A percentile compares a stretch with the other conserved stretches of the same genome.
phyloP scores from a whole-genome alignment of 2,329 filamentous ascomycete species.

The Grosmannia huntii region DNA sequence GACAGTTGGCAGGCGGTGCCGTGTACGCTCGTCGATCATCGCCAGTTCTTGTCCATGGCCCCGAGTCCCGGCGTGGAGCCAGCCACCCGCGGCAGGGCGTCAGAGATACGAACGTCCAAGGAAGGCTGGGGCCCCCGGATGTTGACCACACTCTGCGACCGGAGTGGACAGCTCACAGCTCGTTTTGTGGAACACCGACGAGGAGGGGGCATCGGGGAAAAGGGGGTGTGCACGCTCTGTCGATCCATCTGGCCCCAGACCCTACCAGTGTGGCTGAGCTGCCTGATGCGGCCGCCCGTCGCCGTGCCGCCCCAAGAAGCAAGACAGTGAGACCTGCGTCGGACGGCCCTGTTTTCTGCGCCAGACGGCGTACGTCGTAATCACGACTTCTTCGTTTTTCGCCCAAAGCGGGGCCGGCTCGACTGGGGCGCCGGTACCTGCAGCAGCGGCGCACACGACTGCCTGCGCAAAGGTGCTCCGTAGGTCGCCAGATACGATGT shows the following conservation, averaged over 20 bases:
- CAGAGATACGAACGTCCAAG: not conserved
- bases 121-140: not conserved
- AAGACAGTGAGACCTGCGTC: not conserved
- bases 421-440: not conserved
- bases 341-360: not conserved
- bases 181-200: no score
- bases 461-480: no score
- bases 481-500: no score
- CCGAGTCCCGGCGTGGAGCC: not conserved
- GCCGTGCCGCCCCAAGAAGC: not conserved
- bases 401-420: not conserved
- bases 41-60: not conserved
- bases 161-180: no score
- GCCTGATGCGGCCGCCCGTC: not conserved
- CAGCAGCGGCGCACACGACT: not conserved
- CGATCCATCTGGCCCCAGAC: no score
- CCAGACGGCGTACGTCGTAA: not conserved
- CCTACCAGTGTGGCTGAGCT: not conserved
- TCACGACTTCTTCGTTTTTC: not conserved
- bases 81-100: not conserved
- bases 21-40: not conserved
- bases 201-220: no score
- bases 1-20: not conserved
- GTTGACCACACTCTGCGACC: no score
- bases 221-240: no score